phyloP scores from a whole-genome alignment of 805 yeast species.

The Candida corydali region DNA sequence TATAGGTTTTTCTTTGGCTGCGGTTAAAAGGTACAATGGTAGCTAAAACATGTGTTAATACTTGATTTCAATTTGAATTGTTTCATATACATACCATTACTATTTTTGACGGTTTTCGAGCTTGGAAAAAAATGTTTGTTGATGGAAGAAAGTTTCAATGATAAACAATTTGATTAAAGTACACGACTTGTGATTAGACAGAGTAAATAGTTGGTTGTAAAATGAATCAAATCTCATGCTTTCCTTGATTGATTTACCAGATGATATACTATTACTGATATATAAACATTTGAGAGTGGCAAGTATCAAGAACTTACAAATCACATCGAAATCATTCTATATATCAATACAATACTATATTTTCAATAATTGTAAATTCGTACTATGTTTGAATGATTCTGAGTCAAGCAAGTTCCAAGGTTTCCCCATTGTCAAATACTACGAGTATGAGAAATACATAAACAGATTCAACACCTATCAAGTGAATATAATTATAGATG shows the following conservation, averaged over 20 bases:
- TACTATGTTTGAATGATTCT: neutral
- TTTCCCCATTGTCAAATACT: neutral
- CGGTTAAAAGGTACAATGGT: slow-evolving; percentile 85
- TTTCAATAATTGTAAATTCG: slow-evolving; percentile 1
- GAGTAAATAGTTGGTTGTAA: no score
- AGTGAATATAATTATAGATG: slow-evolving; percentile 6
- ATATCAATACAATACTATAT: neutral
- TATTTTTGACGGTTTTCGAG: neutral
- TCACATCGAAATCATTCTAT: neutral
- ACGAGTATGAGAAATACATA: slow-evolving; percentile 4
- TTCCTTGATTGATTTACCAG: slow-evolving; percentile 8
- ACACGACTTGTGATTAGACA: neutral
- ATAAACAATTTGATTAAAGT: neutral
- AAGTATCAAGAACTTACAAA: slow-evolving; percentile 6
- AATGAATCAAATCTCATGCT: neutral
- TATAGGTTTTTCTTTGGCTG: slow-evolving; percentile 85
- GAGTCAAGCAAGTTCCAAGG: neutral
- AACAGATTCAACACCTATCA: slow-evolving; percentile 6
- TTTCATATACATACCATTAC: neutral
- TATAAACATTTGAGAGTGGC: slow-evolving; percentile 5
- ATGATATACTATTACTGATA: slow-evolving; percentile 7
- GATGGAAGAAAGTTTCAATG: neutral
- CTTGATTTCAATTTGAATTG: neutral
- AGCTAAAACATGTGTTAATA: slow-evolving; percentile 46
- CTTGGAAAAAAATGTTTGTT: slow-evolving; percentile 1